Evolutionary conservation across 306 rosid species (phyloP).

Genomic region (Begonia masoniana): DNA sequence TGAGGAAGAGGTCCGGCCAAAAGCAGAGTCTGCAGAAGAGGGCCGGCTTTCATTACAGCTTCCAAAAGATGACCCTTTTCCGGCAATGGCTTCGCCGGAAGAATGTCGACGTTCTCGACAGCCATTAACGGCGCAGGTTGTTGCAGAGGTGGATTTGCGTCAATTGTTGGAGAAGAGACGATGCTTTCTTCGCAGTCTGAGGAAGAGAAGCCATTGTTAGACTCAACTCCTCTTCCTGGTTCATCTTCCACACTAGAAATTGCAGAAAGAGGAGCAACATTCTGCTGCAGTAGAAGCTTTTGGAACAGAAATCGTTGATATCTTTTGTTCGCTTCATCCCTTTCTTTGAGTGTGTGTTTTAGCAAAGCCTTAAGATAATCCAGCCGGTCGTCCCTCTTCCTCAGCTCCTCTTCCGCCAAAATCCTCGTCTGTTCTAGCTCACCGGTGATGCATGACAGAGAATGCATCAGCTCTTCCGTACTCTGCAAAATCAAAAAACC

Average conservation of each 20-base stretch:
- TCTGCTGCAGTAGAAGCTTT: conserved; percentile 30
- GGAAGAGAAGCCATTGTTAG: conserved; percentile 57
- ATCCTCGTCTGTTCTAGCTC: conserved; percentile 74
- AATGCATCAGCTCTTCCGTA: conserved; percentile 60
- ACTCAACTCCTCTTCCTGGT: conserved; percentile 57
- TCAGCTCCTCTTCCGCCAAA: conserved; percentile 58
- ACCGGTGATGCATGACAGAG: conserved; percentile 41
- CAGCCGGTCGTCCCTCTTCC: conserved; percentile 62
- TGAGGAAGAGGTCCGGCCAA: conserved; percentile 93
- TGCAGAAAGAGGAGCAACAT: conserved; percentile 54
- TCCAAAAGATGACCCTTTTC: conserved; percentile 85
- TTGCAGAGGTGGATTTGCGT: conserved; percentile 25
- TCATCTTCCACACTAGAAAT: conserved; percentile 90
- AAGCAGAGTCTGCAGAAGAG: conserved; percentile 67
- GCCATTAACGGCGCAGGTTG: not conserved
- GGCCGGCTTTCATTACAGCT: conserved; percentile 92
- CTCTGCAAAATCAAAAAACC: conserved; percentile 18
- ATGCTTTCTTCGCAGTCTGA: conserved; percentile 97
- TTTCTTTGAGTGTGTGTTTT: conserved; percentile 39
- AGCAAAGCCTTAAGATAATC: conserved; percentile 43
- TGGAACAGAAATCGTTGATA: conserved; percentile 46
- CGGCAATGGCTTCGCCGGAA: conserved; percentile 54
- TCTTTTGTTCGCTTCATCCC: conserved; percentile 67
- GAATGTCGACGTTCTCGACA: conserved; percentile 16
- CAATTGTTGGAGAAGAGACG: conserved; percentile 69